Evolutionary conservation across 768 basidiomycete species (phyloP).

Genomic region (Tricholoma furcatifolium): DNA sequence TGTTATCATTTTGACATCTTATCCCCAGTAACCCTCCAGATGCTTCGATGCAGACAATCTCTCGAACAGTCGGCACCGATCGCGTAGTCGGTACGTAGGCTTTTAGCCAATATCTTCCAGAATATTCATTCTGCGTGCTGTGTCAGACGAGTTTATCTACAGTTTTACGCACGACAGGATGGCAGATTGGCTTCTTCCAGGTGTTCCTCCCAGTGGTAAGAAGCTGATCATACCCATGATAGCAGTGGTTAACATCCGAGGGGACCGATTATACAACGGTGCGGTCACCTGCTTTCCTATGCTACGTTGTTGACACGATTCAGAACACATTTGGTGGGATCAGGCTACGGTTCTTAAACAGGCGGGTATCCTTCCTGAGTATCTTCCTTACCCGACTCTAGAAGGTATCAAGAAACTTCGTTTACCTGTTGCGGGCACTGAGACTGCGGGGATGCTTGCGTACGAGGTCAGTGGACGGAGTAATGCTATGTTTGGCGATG

Average conservation of each 20-base stretch:
- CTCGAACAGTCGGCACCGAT: conserved; percentile 51
- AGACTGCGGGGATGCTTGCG: conserved; percentile 33
- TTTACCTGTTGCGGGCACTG: conserved; percentile 36
- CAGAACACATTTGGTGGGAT: conserved; percentile 49
- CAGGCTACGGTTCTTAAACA: conserved; percentile 38
- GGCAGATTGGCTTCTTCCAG: conserved; percentile 51
- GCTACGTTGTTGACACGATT: too few species aligned
- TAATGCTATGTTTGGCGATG: conserved; percentile 36
- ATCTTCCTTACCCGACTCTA: conserved; percentile 26
- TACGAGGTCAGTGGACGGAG: conserved; percentile 35
- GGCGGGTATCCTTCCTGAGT: conserved; percentile 33
- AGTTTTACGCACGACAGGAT: conserved; percentile 42
- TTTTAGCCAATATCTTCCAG: background rate
- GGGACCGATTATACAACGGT: conserved; percentile 38
- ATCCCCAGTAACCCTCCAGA: conserved; percentile 46
- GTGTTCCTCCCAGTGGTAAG: conserved; percentile 52
- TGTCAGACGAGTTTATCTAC: conserved; percentile 52
- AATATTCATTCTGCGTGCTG: background rate
- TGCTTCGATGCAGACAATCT: conserved; percentile 40
- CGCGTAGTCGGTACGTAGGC: conserved; percentile 40
- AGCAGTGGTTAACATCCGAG: conserved; percentile 50
- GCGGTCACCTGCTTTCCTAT: background rate
- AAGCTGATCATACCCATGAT: conserved; percentile 51
- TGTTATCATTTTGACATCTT: background rate
- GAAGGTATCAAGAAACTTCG: conserved; percentile 24